These are phyloP conservation scores for Nicotiana otophora DNA, from an alignment of 257 asterid genomes.

Conservation along the genomic window DNA sequence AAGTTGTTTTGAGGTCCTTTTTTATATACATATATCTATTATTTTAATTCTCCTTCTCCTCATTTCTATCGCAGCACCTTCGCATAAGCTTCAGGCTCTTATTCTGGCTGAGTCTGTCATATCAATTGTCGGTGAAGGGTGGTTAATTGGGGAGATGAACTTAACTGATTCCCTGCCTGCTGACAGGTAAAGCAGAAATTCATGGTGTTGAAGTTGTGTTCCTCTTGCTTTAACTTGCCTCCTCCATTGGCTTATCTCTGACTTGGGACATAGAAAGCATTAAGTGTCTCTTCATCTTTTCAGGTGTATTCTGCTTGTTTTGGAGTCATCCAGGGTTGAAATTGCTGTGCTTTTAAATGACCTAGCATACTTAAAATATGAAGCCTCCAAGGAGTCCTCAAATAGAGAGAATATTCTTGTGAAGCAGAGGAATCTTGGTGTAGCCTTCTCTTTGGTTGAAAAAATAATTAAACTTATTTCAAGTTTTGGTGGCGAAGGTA, in stretches of 20 bases:
- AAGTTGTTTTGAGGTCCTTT: background rate
- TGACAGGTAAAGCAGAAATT: conserved; percentile 45
- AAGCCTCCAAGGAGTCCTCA: conserved; percentile 44
- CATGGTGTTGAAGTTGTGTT: conserved; percentile 5
- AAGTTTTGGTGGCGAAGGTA: conserved; percentile 65
- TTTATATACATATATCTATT: no score
- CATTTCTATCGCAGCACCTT: conserved; percentile 51
- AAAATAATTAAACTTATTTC: conserved; percentile 71
- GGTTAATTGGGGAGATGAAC: conserved; percentile 55
- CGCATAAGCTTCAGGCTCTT: conserved; percentile 73
- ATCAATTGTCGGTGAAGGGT: conserved; percentile 70
- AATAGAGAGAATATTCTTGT: conserved; percentile 36
- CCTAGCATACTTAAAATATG: conserved; percentile 74
- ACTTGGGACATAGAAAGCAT: background rate
- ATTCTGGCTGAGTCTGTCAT: conserved; percentile 59
- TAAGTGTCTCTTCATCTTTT: conserved; percentile 11
- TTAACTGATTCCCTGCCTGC: conserved; percentile 46
- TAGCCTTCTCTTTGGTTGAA: conserved; percentile 75
- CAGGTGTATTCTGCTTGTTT: conserved; percentile 81
- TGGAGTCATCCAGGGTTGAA: conserved; percentile 92
- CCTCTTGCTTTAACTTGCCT: conserved; percentile 3
- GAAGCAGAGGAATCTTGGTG: conserved; percentile 66
- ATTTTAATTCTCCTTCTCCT: background rate
- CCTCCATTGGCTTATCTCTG: background rate
- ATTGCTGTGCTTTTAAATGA: conserved; percentile 85